These are phyloP conservation scores for Aspergillus candidus DNA, from an alignment of 2,329 filamentous ascomycete genomes.

Conservation along the genomic window DNA sequence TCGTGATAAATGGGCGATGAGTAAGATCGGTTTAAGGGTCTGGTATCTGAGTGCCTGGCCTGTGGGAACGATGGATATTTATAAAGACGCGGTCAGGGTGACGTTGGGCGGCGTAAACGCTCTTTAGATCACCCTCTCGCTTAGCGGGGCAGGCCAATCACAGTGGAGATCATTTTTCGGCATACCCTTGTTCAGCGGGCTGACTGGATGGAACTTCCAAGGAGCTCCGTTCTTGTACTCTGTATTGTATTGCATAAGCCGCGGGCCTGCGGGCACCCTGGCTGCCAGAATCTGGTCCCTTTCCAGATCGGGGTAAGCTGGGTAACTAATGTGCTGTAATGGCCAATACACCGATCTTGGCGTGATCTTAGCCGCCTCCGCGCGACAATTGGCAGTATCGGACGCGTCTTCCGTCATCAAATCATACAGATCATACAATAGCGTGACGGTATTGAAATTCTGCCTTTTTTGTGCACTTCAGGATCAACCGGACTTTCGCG, in stretches of 20 bases:
- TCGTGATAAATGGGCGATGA: conserved; percentile 6
- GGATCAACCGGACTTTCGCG: conserved; percentile 40
- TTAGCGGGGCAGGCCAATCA: conserved; percentile 40
- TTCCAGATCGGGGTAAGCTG: conserved; percentile 25
- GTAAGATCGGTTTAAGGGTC: conserved; percentile 17
- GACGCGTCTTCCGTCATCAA: conserved; percentile 24
- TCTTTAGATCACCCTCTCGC: conserved; percentile 44
- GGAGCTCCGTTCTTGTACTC: too few species aligned
- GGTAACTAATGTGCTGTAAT: conserved; percentile 18
- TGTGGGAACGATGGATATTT: conserved; percentile 34
- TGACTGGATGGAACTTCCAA: too few species aligned
- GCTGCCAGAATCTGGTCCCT: too few species aligned
- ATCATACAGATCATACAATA: conserved; percentile 44
- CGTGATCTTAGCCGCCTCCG: conserved; percentile 10
- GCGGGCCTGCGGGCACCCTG: too few species aligned
- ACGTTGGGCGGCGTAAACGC: conserved; percentile 37
- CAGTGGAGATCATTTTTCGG: conserved; percentile 25
- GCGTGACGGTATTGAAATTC: conserved; percentile 43
- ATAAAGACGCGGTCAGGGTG: conserved; percentile 40
- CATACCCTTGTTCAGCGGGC: conserved; percentile 5
- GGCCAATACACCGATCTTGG: conserved; percentile 16
- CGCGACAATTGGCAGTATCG: conserved; percentile 2
- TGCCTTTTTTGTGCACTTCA: conserved; percentile 36
- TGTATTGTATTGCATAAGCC: too few species aligned
- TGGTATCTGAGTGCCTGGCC: conserved; percentile 26